A percentile compares a stretch with the other conserved stretches of the same genome.
Evolutionary conservation across 1,139 yeast species (phyloP).

Genomic region (Scheffersomyces stambukii): DNA sequence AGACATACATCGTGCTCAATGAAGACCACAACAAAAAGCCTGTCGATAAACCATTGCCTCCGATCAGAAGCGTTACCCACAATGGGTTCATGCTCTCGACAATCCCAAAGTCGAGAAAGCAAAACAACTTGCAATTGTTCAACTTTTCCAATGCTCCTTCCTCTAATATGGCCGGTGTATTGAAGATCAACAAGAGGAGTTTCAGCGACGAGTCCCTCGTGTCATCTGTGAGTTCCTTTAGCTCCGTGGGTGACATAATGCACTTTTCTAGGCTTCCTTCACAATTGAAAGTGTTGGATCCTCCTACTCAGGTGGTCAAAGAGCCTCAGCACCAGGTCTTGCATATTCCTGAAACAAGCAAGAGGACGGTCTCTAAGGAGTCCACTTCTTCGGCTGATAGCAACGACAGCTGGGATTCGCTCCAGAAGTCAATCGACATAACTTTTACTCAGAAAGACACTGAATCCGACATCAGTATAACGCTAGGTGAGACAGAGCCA

Average conservation of each 20-base stretch:
- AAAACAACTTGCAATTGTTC: conserved; percentile 4
- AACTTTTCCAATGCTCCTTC: conserved; percentile 3
- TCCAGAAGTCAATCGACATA: conserved; percentile 32
- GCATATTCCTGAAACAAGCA: no score
- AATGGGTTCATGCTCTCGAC: not conserved
- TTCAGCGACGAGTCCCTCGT: conserved; percentile 39
- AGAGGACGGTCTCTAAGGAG: no score
- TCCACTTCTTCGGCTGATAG: conserved; percentile 8
- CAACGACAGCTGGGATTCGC: conserved; percentile 30
- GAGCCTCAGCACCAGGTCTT: conserved; percentile 4
- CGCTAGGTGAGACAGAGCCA: no score
- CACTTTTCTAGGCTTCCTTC: conserved; percentile 15
- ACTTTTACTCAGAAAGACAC: conserved; percentile 6
- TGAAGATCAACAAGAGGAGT: conserved; percentile 25
- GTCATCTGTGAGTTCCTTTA: conserved; percentile 36
- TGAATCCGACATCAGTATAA: not conserved
- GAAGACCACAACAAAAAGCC: no score
- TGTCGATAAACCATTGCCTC: no score
- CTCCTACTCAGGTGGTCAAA: conserved; percentile 5
- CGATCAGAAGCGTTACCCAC: no score
- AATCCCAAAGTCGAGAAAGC: conserved; percentile 5
- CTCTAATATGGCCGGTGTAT: conserved; percentile 3
- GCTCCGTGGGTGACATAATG: conserved; percentile 32
- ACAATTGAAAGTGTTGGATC: conserved; percentile 3
- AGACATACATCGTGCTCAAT: not conserved